Conservation (phyloP, 2,329 filamentous ascomycete genomes). For the Penicillium sp. region DNA sequence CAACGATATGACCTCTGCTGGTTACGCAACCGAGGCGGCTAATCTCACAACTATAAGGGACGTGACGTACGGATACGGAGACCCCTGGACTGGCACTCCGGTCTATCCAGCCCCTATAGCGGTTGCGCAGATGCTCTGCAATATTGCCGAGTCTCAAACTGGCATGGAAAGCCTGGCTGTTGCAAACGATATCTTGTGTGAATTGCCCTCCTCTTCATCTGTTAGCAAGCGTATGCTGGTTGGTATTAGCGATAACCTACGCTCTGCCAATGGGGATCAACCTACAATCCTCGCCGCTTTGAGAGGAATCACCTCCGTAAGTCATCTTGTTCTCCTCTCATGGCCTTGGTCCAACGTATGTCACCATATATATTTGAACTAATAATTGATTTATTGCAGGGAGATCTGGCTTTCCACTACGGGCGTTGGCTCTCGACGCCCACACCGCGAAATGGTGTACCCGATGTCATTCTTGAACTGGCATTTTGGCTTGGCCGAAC, state of each 20-base stretch:
- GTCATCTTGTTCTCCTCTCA: no score
- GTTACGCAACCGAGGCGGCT: background rate
- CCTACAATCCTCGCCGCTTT: background rate
- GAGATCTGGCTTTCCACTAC: background rate
- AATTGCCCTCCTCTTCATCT: background rate
- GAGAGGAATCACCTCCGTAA: background rate
- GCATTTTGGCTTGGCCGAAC: background rate
- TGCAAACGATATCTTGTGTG: background rate
- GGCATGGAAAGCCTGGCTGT: background rate
- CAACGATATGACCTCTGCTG: background rate
- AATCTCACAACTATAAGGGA: background rate
- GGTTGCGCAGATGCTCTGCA: background rate
- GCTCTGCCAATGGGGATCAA: background rate
- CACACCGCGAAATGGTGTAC: background rate
- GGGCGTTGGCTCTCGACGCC: background rate
- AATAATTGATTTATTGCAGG: background rate
- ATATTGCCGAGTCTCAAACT: background rate
- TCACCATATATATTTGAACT: no score
- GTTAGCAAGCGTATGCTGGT: background rate
- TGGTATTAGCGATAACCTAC: background rate
- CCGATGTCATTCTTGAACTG: background rate
- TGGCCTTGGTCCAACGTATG: no score
- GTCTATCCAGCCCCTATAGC: background rate
- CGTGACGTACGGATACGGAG: background rate
- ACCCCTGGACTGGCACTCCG: background rate